phyloP scores from a whole-genome alignment of 345 rosid genomes.

The Citrus medica region DNA sequence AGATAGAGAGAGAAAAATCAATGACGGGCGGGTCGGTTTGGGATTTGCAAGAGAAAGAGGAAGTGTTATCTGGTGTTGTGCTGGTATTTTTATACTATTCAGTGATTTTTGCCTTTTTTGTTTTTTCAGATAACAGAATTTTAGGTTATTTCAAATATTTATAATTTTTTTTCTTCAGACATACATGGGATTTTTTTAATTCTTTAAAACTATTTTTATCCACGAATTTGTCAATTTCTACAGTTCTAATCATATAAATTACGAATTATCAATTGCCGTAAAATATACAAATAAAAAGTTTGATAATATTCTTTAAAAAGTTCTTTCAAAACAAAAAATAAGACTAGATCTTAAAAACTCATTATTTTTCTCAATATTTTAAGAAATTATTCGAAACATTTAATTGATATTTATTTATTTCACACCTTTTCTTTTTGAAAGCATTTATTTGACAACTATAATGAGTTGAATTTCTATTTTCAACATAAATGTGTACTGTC shows the following conservation, averaged over 20 bases:
- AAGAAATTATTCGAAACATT: too few relatives aligned
- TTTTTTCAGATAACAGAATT: neutral
- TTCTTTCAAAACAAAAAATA: neutral
- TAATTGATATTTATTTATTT: neutral
- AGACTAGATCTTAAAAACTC: neutral
- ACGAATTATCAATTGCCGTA: too few relatives aligned
- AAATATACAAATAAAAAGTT: too few relatives aligned
- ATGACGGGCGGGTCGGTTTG: constrained; percentile 2
- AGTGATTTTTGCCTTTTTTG: neutral
- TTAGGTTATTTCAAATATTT: neutral
- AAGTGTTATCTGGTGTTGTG: neutral
- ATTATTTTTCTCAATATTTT: too few relatives aligned
- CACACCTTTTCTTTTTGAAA: neutral
- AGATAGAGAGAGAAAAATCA: neutral
- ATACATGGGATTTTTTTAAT: neutral
- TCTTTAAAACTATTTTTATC: neutral
- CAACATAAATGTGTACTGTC: too few relatives aligned
- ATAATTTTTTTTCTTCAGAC: neutral
- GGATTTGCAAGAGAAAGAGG: neutral
- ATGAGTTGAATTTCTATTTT: too few relatives aligned
- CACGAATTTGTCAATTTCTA: neutral
- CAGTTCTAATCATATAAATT: neutral
- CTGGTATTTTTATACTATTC: neutral
- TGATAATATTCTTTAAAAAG: too few relatives aligned
- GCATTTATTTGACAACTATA: neutral